Evolutionary conservation across 345 rosid species (phyloP), one percentile per base, ranked within the genome.

Genomic region (Brassica nigra): DNA sequence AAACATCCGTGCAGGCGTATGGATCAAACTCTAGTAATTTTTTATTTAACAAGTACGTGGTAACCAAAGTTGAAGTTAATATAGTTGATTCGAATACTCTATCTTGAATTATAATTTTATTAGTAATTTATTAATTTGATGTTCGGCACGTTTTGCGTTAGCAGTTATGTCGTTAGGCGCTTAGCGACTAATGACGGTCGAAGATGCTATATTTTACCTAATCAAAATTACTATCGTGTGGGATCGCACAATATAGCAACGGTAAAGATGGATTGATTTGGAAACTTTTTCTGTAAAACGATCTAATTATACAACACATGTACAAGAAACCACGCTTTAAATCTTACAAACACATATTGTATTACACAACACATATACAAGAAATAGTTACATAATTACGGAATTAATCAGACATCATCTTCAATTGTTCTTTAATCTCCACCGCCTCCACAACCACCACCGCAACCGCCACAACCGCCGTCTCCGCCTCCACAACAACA

Each of bases 391-490:
- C 54, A 74, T 14, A 75, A 74, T 8, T 18, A 49, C 2, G 29
- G 6, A n/a, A 47, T 47, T 47, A 54, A 66, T 49, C 10, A 70
- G 18, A 33, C 42, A 8, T 6, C 55, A 54, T 12, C 57, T 55
- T 55, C 0, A 55, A n/a, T 36, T 20, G 8, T 65, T 28, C 31
- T 11, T 71, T 67, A 76, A 67, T 39, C 66, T 57, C 67, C 73
- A 52, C 78, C 71, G 8, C 64, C 77, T 42, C 77, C 76, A 11
- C 76, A 62, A 73, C 76, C 76, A 9, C 76, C 69, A 1, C 59
- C 64, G 1, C 71, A 54, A 12, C 78, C 37, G 4, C 59, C 64
- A 0, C 71, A 54, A 12, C 78, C 37, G 4, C 78, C 55, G 1
- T 36, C 71, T 14, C 55, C 66, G 0, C 36, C 71, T 5, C 39